Evolutionary conservation across 208 protist genomes (phyloP).

Genomic region (Wallacemonas sp.): DNA sequence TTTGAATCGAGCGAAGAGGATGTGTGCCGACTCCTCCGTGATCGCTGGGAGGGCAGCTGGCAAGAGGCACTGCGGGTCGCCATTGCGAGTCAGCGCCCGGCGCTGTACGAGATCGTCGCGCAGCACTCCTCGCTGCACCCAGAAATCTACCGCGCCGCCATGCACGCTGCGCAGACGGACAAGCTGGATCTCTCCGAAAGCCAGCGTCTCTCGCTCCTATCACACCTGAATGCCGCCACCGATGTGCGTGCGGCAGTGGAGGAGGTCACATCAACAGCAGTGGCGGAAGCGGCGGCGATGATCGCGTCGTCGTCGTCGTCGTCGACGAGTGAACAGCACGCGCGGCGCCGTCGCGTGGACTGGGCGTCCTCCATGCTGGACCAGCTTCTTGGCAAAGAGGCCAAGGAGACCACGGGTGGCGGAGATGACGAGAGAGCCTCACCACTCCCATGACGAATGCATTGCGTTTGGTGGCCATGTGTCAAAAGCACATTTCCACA

Average conservation of each 20-base stretch:
- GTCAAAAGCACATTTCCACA: no score
- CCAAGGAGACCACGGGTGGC: neutral
- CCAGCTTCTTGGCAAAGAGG: conserved; percentile 31
- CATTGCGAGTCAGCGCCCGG: conserved; percentile 33
- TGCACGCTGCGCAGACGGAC: conserved; percentile 7
- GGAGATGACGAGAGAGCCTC: conserved; percentile 2
- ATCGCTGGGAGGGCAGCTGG: conserved; percentile 74
- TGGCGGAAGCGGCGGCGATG: no score
- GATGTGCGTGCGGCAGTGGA: conserved; percentile 23
- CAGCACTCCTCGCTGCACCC: conserved; percentile 32
- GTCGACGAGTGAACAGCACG: no score
- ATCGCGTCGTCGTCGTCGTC: no score
- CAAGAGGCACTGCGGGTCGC: conserved; percentile 58
- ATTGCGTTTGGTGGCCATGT: no score
- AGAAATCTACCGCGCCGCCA: conserved; percentile 33
- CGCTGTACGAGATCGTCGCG: conserved; percentile 37
- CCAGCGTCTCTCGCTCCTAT: conserved; percentile 38
- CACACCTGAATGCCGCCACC: conserved; percentile 20
- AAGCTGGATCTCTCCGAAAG: conserved; percentile 23
- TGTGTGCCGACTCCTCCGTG: conserved; percentile 33
- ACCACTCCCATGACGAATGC: no score
- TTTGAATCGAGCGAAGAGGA: conserved; percentile 29
- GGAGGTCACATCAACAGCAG: no score
- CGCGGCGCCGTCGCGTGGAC: no score
- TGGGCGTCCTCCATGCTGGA: conserved; percentile 23